Conservation (phyloP, 2,329 filamentous ascomycete species). For the Pyricularia sp. region DNA sequence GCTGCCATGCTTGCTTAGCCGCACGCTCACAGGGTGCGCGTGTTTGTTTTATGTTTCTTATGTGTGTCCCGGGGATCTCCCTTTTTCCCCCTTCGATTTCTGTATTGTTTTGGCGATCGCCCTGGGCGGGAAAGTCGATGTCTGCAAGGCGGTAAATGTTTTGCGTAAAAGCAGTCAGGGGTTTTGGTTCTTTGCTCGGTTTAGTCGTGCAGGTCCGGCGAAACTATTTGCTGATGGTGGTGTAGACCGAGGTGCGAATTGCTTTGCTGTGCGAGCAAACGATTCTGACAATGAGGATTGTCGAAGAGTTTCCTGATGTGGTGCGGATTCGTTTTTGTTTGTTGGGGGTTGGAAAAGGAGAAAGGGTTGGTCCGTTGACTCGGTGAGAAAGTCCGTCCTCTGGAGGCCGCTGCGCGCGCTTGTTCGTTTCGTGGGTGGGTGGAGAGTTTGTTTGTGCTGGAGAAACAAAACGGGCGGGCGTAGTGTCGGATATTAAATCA, state of each 20-base stretch:
- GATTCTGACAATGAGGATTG: background rate
- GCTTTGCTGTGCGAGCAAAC: background rate
- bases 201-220: background rate
- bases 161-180: background rate
- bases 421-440: background rate
- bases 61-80: background rate
- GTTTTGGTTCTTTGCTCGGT: background rate
- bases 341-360: background rate
- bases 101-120: background rate
- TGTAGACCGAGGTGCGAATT: background rate
- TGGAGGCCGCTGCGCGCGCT: background rate
- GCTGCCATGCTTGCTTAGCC: conserved; percentile 18
- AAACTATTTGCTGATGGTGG: background rate
- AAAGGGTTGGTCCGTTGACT: background rate
- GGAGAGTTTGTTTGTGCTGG: background rate
- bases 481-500: background rate
- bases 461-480: background rate
- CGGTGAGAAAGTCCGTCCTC: background rate
- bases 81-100: background rate
- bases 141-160: background rate
- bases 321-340: background rate
- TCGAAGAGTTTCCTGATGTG: background rate
- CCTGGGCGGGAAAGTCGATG: background rate
- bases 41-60: background rate
- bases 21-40: background rate